These are phyloP conservation scores for Astragalus membranaceus DNA, from an alignment of 306 rosid species.

Conservation along the genomic window DNA sequence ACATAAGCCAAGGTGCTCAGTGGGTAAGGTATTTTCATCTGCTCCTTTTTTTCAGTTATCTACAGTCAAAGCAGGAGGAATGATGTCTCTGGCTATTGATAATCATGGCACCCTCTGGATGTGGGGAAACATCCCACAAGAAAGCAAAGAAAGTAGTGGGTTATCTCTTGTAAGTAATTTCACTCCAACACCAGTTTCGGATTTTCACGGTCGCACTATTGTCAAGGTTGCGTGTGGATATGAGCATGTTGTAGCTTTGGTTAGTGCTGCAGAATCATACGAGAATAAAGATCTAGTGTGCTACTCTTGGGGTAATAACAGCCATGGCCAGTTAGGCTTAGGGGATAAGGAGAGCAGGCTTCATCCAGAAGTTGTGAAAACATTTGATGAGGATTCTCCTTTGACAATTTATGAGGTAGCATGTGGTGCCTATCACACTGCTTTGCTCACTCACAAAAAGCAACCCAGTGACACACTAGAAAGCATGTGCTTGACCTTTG, in stretches of 20 bases:
- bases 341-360: conserved; percentile 63
- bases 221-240: conserved; percentile 92
- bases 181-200: conserved; percentile 70
- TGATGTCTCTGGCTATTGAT: conserved; percentile 84
- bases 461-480: conserved; percentile 32
- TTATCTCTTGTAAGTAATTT: conserved; percentile 46
- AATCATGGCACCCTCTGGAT: conserved; percentile 65
- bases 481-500: conserved; percentile 81
- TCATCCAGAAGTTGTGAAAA: conserved; percentile 50
- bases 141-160: conserved; percentile 39
- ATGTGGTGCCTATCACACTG: conserved; percentile 93
- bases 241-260: conserved; percentile 71
- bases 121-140: conserved; percentile 80
- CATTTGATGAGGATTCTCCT: conserved; percentile 42
- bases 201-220: conserved; percentile 61
- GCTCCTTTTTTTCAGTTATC: conserved; percentile 39
- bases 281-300: conserved; percentile 55
- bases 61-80: conserved; percentile 83
- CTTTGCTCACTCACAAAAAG: conserved; percentile 65
- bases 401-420: conserved; percentile 61
- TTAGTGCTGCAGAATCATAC: conserved; percentile 45
- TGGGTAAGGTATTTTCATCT: not conserved
- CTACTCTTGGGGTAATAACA: conserved; percentile 87
- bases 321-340: conserved; percentile 79
- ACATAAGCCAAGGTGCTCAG: not conserved